Evolutionary conservation across 192 early-diverging fungal genomes (phyloP).

Genomic region (Umbelopsis sp.): DNA sequence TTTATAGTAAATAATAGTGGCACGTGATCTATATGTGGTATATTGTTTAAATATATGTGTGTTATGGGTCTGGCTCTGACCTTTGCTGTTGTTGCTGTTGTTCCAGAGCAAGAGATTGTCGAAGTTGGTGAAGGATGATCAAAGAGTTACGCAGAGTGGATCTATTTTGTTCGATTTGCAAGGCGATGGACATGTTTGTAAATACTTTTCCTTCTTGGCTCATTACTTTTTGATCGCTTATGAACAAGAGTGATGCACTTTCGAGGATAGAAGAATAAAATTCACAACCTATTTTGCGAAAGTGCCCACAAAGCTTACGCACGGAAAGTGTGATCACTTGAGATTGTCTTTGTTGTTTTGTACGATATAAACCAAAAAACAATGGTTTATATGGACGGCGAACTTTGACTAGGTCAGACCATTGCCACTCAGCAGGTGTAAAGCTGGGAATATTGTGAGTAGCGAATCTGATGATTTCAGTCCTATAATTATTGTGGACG

Average conservation of each 20-base stretch:
- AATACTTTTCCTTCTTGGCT: slow-evolving; percentile 9
- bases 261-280: slow-evolving; percentile 9
- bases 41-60: neutral
- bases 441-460: slow-evolving; percentile 11
- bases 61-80: neutral
- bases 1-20: neutral
- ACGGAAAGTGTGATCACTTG: neutral
- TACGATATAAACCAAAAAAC: slow-evolving; percentile 9
- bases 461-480: slow-evolving; percentile 1
- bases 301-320: slow-evolving; percentile 7
- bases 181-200: neutral
- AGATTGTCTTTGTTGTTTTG: neutral
- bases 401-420: slow-evolving; percentile 22
- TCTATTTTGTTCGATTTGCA: slow-evolving; percentile 2
- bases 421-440: slow-evolving; percentile 23
- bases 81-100: neutral
- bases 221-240: slow-evolving; percentile 1
- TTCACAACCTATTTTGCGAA: slow-evolving; percentile 6
- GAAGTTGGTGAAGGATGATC: neutral
- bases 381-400: slow-evolving; percentile 18
- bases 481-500: slow-evolving; percentile 8
- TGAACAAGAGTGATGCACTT: neutral
- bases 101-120: neutral
- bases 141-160: neutral
- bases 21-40: slow-evolving; percentile 1